Evolutionary conservation across 139 green algal species (phyloP).

Genomic region (Chlamydomonas sp.): DNA sequence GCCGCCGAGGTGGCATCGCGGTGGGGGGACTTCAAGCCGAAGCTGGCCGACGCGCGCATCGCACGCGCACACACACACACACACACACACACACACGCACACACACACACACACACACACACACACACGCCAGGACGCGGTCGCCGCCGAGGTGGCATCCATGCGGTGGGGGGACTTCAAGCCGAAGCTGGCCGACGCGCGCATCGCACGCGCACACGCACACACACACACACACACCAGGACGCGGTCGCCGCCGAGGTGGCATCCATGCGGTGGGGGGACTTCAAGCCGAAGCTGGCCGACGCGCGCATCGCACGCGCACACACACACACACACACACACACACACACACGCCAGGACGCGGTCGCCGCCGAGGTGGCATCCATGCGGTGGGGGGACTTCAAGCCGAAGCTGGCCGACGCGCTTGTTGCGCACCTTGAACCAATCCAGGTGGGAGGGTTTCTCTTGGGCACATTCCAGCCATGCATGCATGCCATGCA

Average conservation of each 20-base stretch:
- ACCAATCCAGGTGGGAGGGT: constrained; percentile 12
- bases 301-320: constrained; percentile 2
- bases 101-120: too few species aligned
- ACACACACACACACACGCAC: too few species aligned
- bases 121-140: constrained; percentile 16
- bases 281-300: constrained; percentile 88
- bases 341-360: too few species aligned
- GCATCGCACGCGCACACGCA: too few species aligned
- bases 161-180: constrained; percentile 97
- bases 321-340: too few species aligned
- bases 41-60: constrained; percentile 38
- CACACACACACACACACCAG: too few species aligned
- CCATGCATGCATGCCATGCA: too few species aligned
- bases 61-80: too few species aligned
- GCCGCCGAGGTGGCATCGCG: constrained; percentile 31
- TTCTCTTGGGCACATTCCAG: too few species aligned
- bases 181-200: constrained; percentile 49
- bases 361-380: constrained; percentile 26
- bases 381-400: constrained; percentile 83
- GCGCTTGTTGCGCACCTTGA: constrained; percentile 7
- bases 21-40: constrained; percentile 95
- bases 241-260: constrained; percentile 26
- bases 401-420: constrained; percentile 80
- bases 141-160: constrained; percentile 25
- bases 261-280: constrained; percentile 74